Percentiles rank a stretch among this genome's conserved stretches.
Conservation (phyloP, 352 stramenopile species). For the Blastocystis hominis region DNA sequence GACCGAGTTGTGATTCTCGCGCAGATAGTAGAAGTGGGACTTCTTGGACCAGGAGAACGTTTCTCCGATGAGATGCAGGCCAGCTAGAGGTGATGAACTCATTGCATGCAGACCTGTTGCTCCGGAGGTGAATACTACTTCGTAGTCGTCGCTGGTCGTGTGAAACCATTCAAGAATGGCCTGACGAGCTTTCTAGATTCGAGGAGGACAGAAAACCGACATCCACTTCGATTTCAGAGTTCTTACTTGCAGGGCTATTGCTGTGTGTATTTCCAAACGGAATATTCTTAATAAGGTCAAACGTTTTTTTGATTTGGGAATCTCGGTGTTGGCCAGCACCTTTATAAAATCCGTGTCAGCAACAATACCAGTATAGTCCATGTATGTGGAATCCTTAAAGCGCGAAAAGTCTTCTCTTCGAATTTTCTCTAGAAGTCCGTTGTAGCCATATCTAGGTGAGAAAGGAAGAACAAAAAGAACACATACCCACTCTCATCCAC, state of each 20-base stretch:
- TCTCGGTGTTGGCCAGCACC: slow-evolving; percentile 18
- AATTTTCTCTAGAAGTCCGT: neutral
- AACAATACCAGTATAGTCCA: slow-evolving; percentile 23
- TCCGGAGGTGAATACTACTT: slow-evolving; percentile 36
- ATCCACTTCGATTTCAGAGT: slow-evolving; percentile 27
- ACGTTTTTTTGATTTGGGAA: slow-evolving; percentile 20
- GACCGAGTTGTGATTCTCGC: slow-evolving; percentile 58
- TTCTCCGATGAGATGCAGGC: slow-evolving; percentile 46
- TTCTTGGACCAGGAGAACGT: slow-evolving; percentile 39
- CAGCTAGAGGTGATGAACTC: neutral
- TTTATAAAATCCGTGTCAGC: neutral
- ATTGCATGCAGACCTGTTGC: neutral
- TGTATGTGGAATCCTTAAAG: slow-evolving; percentile 10
- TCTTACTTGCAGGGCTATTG: slow-evolving; percentile 40
- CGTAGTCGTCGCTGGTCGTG: neutral
- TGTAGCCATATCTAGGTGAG: slow-evolving; percentile 21
- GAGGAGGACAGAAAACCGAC: neutral
- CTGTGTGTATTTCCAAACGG: slow-evolving; percentile 51
- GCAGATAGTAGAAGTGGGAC: slow-evolving; percentile 56
- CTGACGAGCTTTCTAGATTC: neutral
- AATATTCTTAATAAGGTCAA: slow-evolving; percentile 27
- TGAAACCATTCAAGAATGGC: slow-evolving; percentile 41
- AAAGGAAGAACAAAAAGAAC: neutral
- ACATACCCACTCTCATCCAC: too few species aligned
- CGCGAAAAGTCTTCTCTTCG: slow-evolving; percentile 14